Percentiles rank a stretch among this genome's conserved stretches.
Conservation (phyloP, 176 grass and related monocot genomes). For the Triticum turgidum region DNA sequence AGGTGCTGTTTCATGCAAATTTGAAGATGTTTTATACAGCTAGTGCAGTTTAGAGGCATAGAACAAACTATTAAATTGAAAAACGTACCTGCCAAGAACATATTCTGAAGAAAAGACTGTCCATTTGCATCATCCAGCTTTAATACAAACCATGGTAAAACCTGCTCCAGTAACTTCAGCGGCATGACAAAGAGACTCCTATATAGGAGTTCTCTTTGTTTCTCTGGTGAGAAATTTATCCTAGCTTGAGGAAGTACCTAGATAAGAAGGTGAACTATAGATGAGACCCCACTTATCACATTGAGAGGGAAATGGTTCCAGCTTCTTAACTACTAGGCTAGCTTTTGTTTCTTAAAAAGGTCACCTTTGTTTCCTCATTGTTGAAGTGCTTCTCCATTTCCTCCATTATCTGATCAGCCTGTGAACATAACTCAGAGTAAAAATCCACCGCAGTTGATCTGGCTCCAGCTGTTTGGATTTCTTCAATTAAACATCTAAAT, state of each 20-base stretch:
- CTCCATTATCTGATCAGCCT: constrained; percentile 90
- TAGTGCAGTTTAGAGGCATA: background rate
- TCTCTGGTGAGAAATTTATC: constrained; percentile 56
- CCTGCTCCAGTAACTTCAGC: constrained; percentile 65
- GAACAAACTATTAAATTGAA: constrained; percentile 11
- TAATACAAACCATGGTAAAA: constrained; percentile 77
- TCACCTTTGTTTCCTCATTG: constrained; percentile 79
- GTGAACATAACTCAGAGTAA: constrained; percentile 72
- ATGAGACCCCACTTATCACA: constrained; percentile 20
- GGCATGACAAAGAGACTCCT: constrained; percentile 76
- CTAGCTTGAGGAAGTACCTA: constrained; percentile 87
- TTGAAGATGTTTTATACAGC: background rate
- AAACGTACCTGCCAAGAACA: constrained; percentile 59
- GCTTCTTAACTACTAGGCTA: constrained; percentile 10
- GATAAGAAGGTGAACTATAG: constrained; percentile 27
- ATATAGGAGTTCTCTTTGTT: constrained; percentile 74
- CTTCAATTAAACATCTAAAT: constrained; percentile 81
- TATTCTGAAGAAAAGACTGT: constrained; percentile 77
- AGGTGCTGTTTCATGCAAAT: constrained; percentile 54
- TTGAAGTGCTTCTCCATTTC: constrained; percentile 80
- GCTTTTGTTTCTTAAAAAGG: background rate
- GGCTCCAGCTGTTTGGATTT: constrained; percentile 61
- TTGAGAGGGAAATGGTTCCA: background rate
- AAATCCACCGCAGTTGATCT: constrained; percentile 62
- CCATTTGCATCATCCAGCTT: constrained; percentile 62